phyloP scores from a whole-genome alignment of 2,329 filamentous ascomycete genomes.

The Aspergillus sp. region DNA sequence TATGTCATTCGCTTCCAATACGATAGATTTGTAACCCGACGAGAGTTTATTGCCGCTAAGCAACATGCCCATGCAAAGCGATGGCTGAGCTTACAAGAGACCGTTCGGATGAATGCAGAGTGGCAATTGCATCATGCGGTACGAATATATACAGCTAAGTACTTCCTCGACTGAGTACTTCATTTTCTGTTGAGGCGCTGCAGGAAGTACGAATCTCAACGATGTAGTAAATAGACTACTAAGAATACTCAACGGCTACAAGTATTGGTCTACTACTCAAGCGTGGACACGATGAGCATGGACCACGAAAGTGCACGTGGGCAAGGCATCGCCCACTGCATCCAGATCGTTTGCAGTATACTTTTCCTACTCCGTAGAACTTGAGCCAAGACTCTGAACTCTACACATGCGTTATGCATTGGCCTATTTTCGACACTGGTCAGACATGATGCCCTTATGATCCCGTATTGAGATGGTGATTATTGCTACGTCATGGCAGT shows the following conservation, averaged over 20 bases:
- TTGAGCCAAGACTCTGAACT: background rate
- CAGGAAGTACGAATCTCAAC: background rate
- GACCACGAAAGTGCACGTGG: background rate
- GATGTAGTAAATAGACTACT: background rate
- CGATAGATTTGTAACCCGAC: background rate
- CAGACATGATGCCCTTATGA: background rate
- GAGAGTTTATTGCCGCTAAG: slow-evolving; percentile 2
- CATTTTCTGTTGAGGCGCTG: background rate
- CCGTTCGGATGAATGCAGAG: background rate
- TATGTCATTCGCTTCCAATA: background rate
- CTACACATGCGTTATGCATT: background rate
- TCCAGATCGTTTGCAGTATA: background rate
- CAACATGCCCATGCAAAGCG: background rate
- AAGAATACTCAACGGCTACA: background rate
- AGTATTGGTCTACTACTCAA: background rate
- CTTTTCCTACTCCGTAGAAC: background rate
- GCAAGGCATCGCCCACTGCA: background rate
- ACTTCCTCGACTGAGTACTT: background rate
- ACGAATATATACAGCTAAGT: background rate
- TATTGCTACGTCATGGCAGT: background rate
- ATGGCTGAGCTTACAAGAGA: background rate
- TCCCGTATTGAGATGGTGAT: background rate
- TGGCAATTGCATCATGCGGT: background rate
- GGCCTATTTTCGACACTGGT: background rate
- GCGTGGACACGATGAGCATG: background rate